Percentiles rank a stretch among this genome's conserved stretches.
These are phyloP conservation scores for Endocalyx cinctus DNA, from an alignment of 2,329 filamentous ascomycete species.

Conservation along the genomic window DNA sequence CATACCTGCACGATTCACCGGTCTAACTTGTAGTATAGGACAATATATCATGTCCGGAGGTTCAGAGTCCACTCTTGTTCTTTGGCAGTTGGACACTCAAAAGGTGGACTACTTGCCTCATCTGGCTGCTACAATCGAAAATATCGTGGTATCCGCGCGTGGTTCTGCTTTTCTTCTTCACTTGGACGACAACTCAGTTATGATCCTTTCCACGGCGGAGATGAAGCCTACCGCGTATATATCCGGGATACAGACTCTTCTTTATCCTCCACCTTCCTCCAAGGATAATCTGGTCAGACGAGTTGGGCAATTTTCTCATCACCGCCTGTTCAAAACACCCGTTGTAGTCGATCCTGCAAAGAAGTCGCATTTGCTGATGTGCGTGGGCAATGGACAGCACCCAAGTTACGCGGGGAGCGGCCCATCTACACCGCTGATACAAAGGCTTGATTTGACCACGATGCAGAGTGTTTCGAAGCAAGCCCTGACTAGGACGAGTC, in stretches of 20 bases:
- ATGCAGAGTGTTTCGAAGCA: conserved; percentile 79
- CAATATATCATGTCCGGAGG: conserved; percentile 95
- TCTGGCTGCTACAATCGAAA: conserved; percentile 78
- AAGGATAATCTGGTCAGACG: conserved; percentile 51
- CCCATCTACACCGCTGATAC: conserved; percentile 58
- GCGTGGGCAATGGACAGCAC: conserved; percentile 59
- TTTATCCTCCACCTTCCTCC: conserved; percentile 44
- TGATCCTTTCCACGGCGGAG: conserved; percentile 86
- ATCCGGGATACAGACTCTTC: conserved; percentile 69
- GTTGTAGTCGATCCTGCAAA: conserved; percentile 59
- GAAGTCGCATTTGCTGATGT: conserved; percentile 62
- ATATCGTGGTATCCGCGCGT: conserved; percentile 72
- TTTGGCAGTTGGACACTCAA: conserved; percentile 90
- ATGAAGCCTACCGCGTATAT: conserved; percentile 80
- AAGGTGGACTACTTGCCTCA: conserved; percentile 84
- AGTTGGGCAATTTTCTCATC: conserved; percentile 41
- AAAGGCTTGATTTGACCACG: conserved; percentile 80
- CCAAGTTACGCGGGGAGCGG: conserved; percentile 46
- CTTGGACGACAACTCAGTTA: conserved; percentile 85
- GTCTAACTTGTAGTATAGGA: conserved; percentile 43
- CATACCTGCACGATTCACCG: neutral
- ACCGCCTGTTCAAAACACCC: conserved; percentile 46
- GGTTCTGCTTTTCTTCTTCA: conserved; percentile 81
- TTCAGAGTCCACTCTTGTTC: conserved; percentile 78
- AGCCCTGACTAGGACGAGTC: conserved; percentile 81